Conservation (phyloP, 2,329 filamentous ascomycete genomes). For the Fusarium annulatum region DNA sequence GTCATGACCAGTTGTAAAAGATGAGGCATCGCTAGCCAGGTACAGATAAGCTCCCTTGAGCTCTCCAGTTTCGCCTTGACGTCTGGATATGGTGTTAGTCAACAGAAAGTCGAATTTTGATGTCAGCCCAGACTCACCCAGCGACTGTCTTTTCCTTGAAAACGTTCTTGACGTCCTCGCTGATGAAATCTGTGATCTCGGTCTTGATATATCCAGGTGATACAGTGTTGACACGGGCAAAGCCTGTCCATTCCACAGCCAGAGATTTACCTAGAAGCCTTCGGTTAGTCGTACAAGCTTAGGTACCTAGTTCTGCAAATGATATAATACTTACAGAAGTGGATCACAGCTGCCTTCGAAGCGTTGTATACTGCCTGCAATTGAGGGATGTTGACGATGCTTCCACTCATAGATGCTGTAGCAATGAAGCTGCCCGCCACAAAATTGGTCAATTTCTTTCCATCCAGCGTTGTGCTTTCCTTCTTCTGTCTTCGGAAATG, state of each 20-base stretch:
- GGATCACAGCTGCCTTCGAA: slow-evolving; percentile 73
- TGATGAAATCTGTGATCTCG: slow-evolving; percentile 74
- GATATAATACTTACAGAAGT: slow-evolving; percentile 60
- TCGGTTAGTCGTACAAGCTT: neutral
- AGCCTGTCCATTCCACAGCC: slow-evolving; percentile 81
- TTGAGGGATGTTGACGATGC: slow-evolving; percentile 82
- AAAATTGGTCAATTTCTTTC: slow-evolving; percentile 70
- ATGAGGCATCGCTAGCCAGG: slow-evolving; percentile 83
- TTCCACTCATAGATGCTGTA: slow-evolving; percentile 82
- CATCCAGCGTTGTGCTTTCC: slow-evolving; percentile 71
- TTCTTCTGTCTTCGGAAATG: slow-evolving; percentile 78
- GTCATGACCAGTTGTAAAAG: slow-evolving; percentile 81
- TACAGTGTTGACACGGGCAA: slow-evolving; percentile 77
- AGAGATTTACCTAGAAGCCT: slow-evolving; percentile 69
- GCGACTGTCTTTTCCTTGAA: slow-evolving; percentile 86
- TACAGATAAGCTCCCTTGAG: slow-evolving; percentile 87
- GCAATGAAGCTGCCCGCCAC: slow-evolving; percentile 78
- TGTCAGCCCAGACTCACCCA: slow-evolving; percentile 61
- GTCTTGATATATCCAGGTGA: slow-evolving; percentile 82
- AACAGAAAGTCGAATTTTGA: neutral
- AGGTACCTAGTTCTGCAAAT: neutral
- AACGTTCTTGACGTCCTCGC: slow-evolving; percentile 73
- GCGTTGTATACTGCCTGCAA: slow-evolving; percentile 79
- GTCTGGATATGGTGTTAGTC: slow-evolving; percentile 52
- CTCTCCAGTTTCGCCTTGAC: slow-evolving; percentile 78